phyloP scores from a whole-genome alignment of 306 rosid species.

The Coriaria nepalensis region DNA sequence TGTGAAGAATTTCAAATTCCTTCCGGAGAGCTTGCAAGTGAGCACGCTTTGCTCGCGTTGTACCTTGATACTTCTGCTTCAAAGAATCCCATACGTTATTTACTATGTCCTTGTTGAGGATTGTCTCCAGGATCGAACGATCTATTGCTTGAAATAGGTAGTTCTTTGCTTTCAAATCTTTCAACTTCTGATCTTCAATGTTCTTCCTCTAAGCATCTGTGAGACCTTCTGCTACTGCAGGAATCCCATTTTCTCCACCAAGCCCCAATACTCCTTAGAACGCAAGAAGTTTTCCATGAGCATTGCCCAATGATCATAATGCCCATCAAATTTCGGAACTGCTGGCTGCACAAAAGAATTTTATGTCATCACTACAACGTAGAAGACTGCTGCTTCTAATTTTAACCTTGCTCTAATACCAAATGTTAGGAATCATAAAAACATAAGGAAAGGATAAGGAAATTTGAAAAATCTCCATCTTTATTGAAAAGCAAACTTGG shows the following conservation, averaged over 20 bases:
- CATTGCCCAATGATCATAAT: conserved; percentile 7
- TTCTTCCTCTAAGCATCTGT: background rate
- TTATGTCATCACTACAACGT: background rate
- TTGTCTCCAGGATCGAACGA: background rate
- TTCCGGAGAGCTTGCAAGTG: background rate
- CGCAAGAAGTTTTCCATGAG: background rate
- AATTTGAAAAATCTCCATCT: too few species aligned
- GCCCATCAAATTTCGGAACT: conserved; percentile 2
- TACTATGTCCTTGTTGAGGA: background rate
- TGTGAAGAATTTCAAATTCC: background rate
- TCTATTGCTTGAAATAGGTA: background rate
- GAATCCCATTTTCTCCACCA: conserved; percentile 7
- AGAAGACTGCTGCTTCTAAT: too few species aligned
- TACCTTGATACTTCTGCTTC: background rate
- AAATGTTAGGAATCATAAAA: too few species aligned
- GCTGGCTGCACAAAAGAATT: background rate
- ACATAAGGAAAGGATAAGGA: too few species aligned
- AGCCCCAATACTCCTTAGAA: background rate
- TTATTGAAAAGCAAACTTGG: too few species aligned
- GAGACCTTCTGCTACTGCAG: background rate
- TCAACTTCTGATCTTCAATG: background rate
- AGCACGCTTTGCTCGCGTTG: background rate
- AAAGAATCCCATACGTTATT: conserved; percentile 1
- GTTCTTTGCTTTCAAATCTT: conserved; percentile 1
- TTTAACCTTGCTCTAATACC: too few species aligned